phyloP scores from a whole-genome alignment of 148 eudicot species.

The Chenopodium berlandieri region DNA sequence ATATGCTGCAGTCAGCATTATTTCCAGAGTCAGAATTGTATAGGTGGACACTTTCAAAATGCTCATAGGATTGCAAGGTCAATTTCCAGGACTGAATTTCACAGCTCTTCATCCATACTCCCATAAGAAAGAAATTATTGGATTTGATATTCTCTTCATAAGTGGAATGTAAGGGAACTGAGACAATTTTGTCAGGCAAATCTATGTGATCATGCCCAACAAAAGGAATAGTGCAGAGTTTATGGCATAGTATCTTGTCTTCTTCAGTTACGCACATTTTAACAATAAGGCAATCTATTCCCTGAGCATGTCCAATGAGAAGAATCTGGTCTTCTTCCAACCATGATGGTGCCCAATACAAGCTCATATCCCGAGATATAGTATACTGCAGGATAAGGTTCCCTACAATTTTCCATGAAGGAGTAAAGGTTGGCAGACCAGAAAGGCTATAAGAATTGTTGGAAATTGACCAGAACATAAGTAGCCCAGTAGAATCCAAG shows the following conservation, averaged over 20 bases:
- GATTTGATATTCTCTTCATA: constrained; percentile 33
- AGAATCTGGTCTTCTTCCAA: constrained; percentile 52
- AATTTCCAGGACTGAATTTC: constrained; percentile 71
- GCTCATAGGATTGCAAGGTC: constrained; percentile 49
- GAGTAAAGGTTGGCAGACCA: constrained; percentile 57
- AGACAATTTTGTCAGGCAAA: constrained; percentile 48
- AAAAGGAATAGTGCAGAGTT: constrained; percentile 74
- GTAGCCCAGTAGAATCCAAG: constrained; percentile 68
- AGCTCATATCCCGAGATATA: constrained; percentile 43
- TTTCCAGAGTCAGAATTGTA: constrained; percentile 24
- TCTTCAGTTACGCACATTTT: constrained; percentile 37
- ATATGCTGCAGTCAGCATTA: constrained; percentile 30
- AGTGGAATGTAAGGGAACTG: constrained; percentile 61
- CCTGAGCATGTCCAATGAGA: constrained; percentile 64
- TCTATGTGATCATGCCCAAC: constrained; percentile 23
- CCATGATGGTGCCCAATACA: constrained; percentile 77
- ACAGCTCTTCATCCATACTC: constrained; percentile 56
- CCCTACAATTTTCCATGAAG: constrained; percentile 65
- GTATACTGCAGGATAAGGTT: constrained; percentile 34
- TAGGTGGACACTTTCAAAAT: constrained; percentile 29
- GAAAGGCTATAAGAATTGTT: constrained; percentile 41
- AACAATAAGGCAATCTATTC: constrained; percentile 65
- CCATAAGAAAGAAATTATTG: constrained; percentile 55
- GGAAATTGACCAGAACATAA: constrained; percentile 76
- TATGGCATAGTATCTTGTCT: constrained; percentile 44